Conservation (phyloP, 2,329 filamentous ascomycete species). For the Amauroascus verrucosus region DNA sequence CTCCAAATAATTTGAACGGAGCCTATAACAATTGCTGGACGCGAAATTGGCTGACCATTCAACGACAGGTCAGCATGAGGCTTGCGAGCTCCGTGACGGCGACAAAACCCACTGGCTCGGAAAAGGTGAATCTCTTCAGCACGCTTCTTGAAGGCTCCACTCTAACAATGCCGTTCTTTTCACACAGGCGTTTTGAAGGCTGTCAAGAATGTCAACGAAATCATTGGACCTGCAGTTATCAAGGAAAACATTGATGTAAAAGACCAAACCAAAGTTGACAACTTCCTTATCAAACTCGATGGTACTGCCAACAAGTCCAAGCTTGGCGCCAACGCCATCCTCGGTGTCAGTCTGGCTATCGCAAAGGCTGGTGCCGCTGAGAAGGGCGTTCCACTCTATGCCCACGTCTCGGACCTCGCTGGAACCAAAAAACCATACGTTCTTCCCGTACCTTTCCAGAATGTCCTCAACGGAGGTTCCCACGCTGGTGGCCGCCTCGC, state of each 20-base stretch:
- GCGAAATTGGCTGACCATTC: constrained; percentile 18
- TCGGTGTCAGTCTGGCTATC: constrained; percentile 72
- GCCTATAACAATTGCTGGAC: not conserved
- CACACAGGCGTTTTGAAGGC: constrained; percentile 59
- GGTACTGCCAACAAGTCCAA: constrained; percentile 79
- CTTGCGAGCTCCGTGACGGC: constrained; percentile 80
- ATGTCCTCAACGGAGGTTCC: constrained; percentile 86
- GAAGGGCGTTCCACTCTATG: constrained; percentile 79
- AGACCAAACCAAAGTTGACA: constrained; percentile 73
- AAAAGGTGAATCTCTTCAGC: constrained; percentile 52
- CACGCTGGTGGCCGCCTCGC: constrained; percentile 93
- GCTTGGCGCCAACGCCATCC: constrained; percentile 78
- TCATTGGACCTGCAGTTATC: constrained; percentile 72
- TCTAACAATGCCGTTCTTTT: not conserved
- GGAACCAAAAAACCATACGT: constrained; percentile 88
- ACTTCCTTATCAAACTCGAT: constrained; percentile 77
- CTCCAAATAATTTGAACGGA: not conserved
- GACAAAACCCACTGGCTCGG: constrained; percentile 78
- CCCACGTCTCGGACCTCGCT: constrained; percentile 75
- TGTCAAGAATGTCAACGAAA: constrained; percentile 72
- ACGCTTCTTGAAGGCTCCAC: not conserved
- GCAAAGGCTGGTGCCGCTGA: constrained; percentile 83
- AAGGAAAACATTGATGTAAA: constrained; percentile 74
- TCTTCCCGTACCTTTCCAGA: constrained; percentile 85
- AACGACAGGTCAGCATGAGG: constrained; percentile 68